phyloP scores from a whole-genome alignment of 768 basidiomycete species.

The Lactarius akahatsu region DNA sequence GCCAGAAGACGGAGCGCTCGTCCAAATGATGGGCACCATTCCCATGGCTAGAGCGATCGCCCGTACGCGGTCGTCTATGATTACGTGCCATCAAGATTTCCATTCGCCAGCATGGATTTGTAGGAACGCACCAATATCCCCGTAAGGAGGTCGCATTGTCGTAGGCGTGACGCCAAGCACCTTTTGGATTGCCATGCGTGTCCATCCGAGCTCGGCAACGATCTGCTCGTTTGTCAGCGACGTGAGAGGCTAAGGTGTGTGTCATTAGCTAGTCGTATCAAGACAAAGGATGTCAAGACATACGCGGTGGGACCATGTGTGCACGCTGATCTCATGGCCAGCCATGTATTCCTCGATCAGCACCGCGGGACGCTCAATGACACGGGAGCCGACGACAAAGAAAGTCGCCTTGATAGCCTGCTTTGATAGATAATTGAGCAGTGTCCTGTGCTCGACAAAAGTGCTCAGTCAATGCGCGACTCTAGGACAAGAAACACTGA shows the following conservation, averaged over 20 bases:
- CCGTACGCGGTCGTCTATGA: slow-evolving; percentile 84
- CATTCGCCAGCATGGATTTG: neutral
- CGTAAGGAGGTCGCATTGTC: slow-evolving; percentile 78
- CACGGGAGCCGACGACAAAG: slow-evolving; percentile 87
- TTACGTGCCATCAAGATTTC: slow-evolving; percentile 15
- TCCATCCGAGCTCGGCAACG: slow-evolving; percentile 93
- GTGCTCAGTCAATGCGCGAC: neutral
- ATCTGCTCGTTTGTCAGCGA: slow-evolving; percentile 76
- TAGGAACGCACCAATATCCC: slow-evolving; percentile 60
- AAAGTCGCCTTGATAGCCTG: slow-evolving; percentile 78
- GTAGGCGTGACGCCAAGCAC: slow-evolving; percentile 76
- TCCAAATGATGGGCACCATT: slow-evolving; percentile 89
- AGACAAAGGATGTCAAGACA: slow-evolving; percentile 27
- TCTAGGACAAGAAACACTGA: slow-evolving; percentile 34
- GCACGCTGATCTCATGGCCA: slow-evolving; percentile 79
- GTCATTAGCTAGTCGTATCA: slow-evolving; percentile 34
- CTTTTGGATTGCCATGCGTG: slow-evolving; percentile 77
- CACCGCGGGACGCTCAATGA: slow-evolving; percentile 71
- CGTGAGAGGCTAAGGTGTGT: slow-evolving; percentile 52
- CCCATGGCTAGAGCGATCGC: slow-evolving; percentile 91
- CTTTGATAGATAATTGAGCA: slow-evolving; percentile 69
- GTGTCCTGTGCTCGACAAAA: slow-evolving; percentile 42
- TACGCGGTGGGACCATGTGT: slow-evolving; percentile 88
- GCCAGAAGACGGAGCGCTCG: slow-evolving; percentile 51
- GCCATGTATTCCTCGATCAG: slow-evolving; percentile 78